phyloP scores from a whole-genome alignment of 2,329 filamentous ascomycete species.

The Meredithiella fracta region DNA sequence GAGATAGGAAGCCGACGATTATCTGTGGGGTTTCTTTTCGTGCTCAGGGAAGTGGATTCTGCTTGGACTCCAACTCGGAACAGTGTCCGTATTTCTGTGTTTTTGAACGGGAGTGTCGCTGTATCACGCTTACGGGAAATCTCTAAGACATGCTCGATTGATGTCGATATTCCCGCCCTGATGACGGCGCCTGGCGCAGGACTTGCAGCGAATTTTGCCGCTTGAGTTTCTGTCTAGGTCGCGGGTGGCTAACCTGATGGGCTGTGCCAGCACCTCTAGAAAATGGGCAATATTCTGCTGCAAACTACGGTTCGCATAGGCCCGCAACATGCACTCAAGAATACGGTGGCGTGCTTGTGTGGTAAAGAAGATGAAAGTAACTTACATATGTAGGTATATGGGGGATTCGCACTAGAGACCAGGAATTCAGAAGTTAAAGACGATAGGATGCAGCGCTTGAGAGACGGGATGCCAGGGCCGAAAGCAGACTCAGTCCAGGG shows the following conservation, averaged over 20 bases:
- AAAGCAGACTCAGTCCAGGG: neutral
- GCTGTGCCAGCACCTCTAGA: neutral
- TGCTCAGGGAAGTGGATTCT: no score
- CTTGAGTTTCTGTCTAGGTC: neutral
- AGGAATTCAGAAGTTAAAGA: neutral
- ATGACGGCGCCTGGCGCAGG: neutral
- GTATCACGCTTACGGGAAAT: neutral
- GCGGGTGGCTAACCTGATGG: neutral
- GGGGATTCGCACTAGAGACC: neutral
- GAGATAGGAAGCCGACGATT: neutral
- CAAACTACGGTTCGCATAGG: conserved; percentile 1
- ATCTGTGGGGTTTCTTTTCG: neutral
- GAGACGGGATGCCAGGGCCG: neutral
- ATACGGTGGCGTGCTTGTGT: neutral
- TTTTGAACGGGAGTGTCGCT: neutral
- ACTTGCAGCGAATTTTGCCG: neutral
- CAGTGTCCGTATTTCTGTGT: neutral
- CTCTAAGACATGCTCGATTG: no score
- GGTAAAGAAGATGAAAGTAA: neutral
- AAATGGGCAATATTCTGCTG: neutral
- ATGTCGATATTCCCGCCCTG: neutral
- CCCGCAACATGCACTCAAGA: neutral
- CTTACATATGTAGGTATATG: conserved; percentile 2
- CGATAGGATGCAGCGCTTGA: neutral
- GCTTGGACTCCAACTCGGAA: no score